phyloP scores from a whole-genome alignment of 768 basidiomycete species.

The Sporobolomyces pararoseus region DNA sequence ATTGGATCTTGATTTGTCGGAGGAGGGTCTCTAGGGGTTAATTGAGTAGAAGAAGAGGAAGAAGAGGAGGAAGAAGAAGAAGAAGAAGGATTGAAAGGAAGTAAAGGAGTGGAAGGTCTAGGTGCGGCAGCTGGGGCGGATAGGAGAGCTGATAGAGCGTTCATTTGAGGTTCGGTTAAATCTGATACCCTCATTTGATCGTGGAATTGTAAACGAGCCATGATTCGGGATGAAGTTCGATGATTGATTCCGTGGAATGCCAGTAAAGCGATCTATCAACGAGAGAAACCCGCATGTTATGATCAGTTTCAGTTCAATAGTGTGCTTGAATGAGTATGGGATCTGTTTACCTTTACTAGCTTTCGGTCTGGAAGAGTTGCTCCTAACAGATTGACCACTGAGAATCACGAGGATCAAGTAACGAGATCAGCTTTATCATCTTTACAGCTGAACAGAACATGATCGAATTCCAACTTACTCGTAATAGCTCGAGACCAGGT shows the following conservation, averaged over 20 bases:
- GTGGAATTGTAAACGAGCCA: conserved; percentile 89
- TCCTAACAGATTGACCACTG: conserved; percentile 65
- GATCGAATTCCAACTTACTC: too few species aligned
- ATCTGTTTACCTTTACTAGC: conserved; percentile 64
- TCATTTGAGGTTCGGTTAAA: conserved; percentile 80
- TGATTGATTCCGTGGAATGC: conserved; percentile 83
- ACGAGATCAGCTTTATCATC: background rate
- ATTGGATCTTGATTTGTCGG: conserved; percentile 57
- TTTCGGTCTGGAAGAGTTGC: conserved; percentile 73
- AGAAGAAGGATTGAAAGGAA: conserved; percentile 51
- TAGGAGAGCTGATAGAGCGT: conserved; percentile 86
- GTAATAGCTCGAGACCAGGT: background rate
- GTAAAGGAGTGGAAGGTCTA: conserved; percentile 54
- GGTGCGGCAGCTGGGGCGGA: conserved; percentile 78
- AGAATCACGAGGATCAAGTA: background rate
- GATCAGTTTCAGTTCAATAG: background rate
- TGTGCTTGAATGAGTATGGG: background rate
- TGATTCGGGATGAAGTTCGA: conserved; percentile 70
- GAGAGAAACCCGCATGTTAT: background rate
- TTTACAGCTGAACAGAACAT: too few species aligned
- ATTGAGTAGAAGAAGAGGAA: conserved; percentile 45
- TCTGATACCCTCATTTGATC: conserved; percentile 73
- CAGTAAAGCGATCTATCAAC: conserved; percentile 74
- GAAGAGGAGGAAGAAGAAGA: conserved; percentile 47
- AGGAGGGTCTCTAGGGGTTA: conserved; percentile 21